A percentile compares a stretch with the other conserved stretches of the same genome.
phyloP scores from a whole-genome alignment of 2,329 filamentous ascomycete species.

The Eutypella sp. region DNA sequence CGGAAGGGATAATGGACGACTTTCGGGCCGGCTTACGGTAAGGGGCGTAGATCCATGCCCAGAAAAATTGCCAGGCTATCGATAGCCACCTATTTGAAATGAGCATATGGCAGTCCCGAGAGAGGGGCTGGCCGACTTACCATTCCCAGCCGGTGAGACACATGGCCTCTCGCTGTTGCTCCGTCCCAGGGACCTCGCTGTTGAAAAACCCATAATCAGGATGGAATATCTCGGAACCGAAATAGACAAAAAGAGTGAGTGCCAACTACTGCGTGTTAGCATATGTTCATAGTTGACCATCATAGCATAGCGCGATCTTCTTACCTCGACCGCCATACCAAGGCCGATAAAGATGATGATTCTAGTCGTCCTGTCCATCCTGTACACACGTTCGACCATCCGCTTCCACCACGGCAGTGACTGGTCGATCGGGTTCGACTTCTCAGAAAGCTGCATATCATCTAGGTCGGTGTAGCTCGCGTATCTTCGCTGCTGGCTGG shows the following conservation, averaged over 20 bases:
- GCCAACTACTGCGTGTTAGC: slow-evolving; percentile 40
- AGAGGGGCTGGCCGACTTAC: slow-evolving; percentile 28
- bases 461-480: slow-evolving; percentile 20
- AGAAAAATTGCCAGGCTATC: slow-evolving; percentile 59
- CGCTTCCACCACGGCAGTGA: slow-evolving; percentile 8
- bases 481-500: slow-evolving; percentile 46
- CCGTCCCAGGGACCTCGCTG: slow-evolving; percentile 55
- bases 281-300: slow-evolving; percentile 7
- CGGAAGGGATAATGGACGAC: background rate
- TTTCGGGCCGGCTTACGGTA: slow-evolving; percentile 23
- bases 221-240: slow-evolving; percentile 63
- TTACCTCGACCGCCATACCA: slow-evolving; percentile 54
- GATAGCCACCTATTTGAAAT: slow-evolving; percentile 50
- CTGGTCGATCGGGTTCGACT: slow-evolving; percentile 21
- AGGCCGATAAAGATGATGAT: slow-evolving; percentile 46
- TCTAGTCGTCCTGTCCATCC: slow-evolving; percentile 41
- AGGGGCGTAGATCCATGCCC: slow-evolving; percentile 58
- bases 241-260: slow-evolving; percentile 54
- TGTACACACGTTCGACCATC: slow-evolving; percentile 29
- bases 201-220: slow-evolving; percentile 54
- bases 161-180: slow-evolving; percentile 38
- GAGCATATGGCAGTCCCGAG: background rate
- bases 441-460: slow-evolving; percentile 9
- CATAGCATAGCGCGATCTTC: slow-evolving; percentile 5
- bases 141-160: slow-evolving; percentile 57